Percentiles rank a stretch among this genome's conserved stretches.
phyloP scores from a whole-genome alignment of 2,329 filamentous ascomycete species.

The Chaetomium globosum region DNA sequence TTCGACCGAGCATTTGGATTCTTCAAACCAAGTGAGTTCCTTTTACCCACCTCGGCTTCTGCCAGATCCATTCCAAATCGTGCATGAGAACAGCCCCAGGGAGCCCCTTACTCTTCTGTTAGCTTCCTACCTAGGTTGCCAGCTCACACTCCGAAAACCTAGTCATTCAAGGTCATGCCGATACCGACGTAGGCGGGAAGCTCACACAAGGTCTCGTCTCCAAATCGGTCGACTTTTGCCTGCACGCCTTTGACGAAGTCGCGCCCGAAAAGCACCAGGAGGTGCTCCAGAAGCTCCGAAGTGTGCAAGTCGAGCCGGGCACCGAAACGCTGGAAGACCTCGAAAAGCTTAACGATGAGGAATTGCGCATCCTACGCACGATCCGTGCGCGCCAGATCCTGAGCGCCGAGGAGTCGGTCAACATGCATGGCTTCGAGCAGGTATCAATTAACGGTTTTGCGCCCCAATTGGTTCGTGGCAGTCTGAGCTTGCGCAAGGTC shows the following conservation, averaged over 20 bases:
- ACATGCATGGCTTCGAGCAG: constrained; percentile 41
- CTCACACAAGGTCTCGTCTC: constrained; percentile 37
- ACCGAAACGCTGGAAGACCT: constrained; percentile 12
- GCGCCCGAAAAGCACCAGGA: constrained; percentile 9
- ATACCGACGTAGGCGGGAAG: constrained; percentile 33
- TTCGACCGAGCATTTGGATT: constrained; percentile 50
- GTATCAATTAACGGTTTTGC: constrained; percentile 40
- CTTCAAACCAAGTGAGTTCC: constrained; percentile 36
- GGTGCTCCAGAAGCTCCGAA: constrained; percentile 27
- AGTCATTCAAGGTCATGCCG: constrained; percentile 45
- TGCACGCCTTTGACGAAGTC: constrained; percentile 38
- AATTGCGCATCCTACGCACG: constrained; percentile 34
- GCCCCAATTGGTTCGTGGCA: constrained; percentile 36
- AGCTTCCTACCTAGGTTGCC: no score
- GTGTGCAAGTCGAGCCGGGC: not conserved
- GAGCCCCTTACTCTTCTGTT: no score
- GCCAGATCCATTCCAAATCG: no score
- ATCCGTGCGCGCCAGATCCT: constrained; percentile 41
- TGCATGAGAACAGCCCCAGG: no score
- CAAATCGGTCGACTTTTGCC: constrained; percentile 43
- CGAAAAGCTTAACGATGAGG: constrained; percentile 33
- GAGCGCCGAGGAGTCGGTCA: constrained; percentile 40
- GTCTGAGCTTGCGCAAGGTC: constrained; percentile 36
- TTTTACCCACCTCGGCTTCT: no score
- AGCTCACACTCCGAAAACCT: constrained; percentile 24